Evolutionary conservation across 2,329 filamentous ascomycete species (phyloP), one percentile per base, ranked within the genome.

Genomic region (Periconia macrospinosa): DNA sequence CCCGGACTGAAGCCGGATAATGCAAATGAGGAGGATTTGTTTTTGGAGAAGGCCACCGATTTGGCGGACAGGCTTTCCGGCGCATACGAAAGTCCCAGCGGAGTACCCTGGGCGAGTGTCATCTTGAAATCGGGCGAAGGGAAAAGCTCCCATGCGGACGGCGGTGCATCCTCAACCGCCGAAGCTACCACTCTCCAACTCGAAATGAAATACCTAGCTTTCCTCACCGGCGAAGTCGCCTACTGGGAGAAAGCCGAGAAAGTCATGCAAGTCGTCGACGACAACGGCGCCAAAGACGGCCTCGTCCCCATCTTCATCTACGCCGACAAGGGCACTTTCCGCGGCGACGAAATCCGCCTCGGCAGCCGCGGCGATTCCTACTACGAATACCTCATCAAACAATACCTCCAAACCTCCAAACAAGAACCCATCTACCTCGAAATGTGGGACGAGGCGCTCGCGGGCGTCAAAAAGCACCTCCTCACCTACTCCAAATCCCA

Each of bases 331-430:
- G 94, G 94, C 52, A 78, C 85, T 49, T 99, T 97, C 76, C 83
- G 85, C 47, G 91, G 91, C 18, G 76, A 86, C 18, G 96, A 97
- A 68, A 93, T 99, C 66, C 89, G 94, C 17, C 82, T 97, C 19
- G 94, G 94, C 40, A 97, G 91, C 71, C 86, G 94, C 56, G 94
- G 94, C 44, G 94, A 99, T 78, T 97, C 92, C 45, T 99, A 97
- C 77, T 99, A 99, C 76, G 83, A 99, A 76, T 99, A 99, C 73
- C 85, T 99, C 47, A 95, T 97, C 79, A 99, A 99, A 78, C 94
- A 99, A 73, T 97, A 96, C 71, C 81, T 97, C 18, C 94, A 99
- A 75, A 99, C 94, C 13, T 90, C 90, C 52, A 86, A 89, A 70
- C 82, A 92, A 67, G 93, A 99, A 72, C 81, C 86, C 0, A 77